Evolutionary conservation across 306 rosid genomes (phyloP).

Genomic region (Oemleria cerasiformis): DNA sequence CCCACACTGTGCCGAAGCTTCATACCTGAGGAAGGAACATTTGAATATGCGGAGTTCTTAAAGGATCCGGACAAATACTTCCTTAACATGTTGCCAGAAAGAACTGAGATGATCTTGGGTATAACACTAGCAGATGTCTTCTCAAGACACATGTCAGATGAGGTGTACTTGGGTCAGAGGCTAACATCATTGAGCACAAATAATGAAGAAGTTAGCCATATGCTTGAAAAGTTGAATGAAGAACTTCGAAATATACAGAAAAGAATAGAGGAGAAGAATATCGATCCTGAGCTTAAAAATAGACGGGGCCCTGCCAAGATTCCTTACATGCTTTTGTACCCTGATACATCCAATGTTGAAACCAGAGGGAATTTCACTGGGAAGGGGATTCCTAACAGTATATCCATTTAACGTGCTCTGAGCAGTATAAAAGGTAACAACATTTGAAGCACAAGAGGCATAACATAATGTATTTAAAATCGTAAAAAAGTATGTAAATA

Average conservation of each 20-base stretch:
- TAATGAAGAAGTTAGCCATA: slow-evolving; percentile 37
- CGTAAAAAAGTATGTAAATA: neutral
- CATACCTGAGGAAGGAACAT: slow-evolving; percentile 64
- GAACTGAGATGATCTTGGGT: slow-evolving; percentile 47
- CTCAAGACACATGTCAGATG: slow-evolving; percentile 49
- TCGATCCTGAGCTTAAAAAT: slow-evolving; percentile 56
- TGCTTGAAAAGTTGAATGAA: slow-evolving; percentile 47
- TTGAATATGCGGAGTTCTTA: slow-evolving; percentile 56
- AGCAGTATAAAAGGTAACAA: neutral
- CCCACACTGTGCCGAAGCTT: slow-evolving; percentile 54
- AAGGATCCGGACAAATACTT: slow-evolving; percentile 60
- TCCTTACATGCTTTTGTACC: slow-evolving; percentile 43
- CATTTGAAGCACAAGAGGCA: neutral
- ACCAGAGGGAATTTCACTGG: slow-evolving; percentile 39
- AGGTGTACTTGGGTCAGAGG: slow-evolving; percentile 48
- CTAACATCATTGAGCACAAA: slow-evolving; percentile 52
- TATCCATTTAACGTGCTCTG: slow-evolving; percentile 38
- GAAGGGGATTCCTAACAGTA: slow-evolving; percentile 57
- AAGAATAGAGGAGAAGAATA: slow-evolving; percentile 48
- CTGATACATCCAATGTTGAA: slow-evolving; percentile 39
- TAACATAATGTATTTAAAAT: neutral
- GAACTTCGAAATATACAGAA: slow-evolving; percentile 45
- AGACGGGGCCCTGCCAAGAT: slow-evolving; percentile 48
- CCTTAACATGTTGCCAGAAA: slow-evolving; percentile 54
- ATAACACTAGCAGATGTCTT: slow-evolving; percentile 45